Evolutionary conservation across 768 basidiomycete genomes (phyloP).

Genomic region (Russula dissimulans): DNA sequence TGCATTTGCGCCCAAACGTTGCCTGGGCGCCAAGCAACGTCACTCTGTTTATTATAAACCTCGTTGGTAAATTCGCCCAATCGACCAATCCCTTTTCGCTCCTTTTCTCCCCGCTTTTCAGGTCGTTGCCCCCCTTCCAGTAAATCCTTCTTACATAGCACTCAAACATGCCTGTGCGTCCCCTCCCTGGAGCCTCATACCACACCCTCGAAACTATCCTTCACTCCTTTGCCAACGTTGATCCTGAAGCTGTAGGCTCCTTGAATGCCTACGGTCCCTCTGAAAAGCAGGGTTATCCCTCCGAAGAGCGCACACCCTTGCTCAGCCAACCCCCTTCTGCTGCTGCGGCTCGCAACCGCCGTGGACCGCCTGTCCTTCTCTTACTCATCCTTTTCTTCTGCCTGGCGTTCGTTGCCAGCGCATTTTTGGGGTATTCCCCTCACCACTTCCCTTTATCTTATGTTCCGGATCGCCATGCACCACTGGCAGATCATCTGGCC

Average conservation of each 20-base stretch:
- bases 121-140: no score
- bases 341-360: background rate
- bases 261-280: background rate
- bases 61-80: no score
- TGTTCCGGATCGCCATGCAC: background rate
- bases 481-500: background rate
- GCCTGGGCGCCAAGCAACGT: no score
- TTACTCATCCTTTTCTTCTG: background rate
- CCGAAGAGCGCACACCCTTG: background rate
- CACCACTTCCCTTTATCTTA: background rate
- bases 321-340: no score
- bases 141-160: background rate
- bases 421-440: background rate
- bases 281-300: background rate
- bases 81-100: background rate
- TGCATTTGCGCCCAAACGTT: no score
- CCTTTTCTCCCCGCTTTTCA: background rate
- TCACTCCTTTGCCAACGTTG: background rate
- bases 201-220: background rate
- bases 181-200: slow-evolving; percentile 10
- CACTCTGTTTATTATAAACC: no score
- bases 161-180: background rate
- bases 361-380: background rate
- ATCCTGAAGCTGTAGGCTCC: background rate
- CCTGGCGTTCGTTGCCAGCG: slow-evolving; percentile 2